Percentiles rank a stretch among this genome's conserved stretches.
Evolutionary conservation across 2,329 filamentous ascomycete genomes (phyloP).

Genomic region (Penicillium sp.): DNA sequence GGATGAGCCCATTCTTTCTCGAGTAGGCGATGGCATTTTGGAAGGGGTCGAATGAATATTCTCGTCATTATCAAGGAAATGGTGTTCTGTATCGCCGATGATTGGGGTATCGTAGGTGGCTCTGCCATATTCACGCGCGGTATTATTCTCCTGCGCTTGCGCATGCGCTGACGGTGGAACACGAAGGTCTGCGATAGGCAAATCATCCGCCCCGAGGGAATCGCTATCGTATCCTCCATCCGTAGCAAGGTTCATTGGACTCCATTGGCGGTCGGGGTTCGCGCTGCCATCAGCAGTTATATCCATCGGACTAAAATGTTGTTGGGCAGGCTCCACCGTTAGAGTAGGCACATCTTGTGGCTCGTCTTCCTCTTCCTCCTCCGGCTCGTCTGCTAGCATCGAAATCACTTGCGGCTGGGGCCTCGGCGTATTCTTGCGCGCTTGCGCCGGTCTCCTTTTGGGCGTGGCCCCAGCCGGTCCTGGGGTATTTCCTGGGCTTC

Average conservation of each 20-base stretch:
- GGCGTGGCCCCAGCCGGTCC: slow-evolving; percentile 34
- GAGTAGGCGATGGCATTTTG: slow-evolving; percentile 42
- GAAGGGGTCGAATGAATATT: slow-evolving; percentile 44
- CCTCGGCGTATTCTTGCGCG: slow-evolving; percentile 43
- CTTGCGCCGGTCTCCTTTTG: slow-evolving; percentile 46
- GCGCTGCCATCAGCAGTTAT: slow-evolving; percentile 37
- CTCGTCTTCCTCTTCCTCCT: slow-evolving; percentile 20
- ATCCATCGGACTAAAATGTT: slow-evolving; percentile 33
- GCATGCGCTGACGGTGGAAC: slow-evolving; percentile 23
- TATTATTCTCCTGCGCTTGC: slow-evolving; percentile 20
- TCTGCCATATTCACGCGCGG: slow-evolving; percentile 31
- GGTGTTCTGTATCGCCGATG: slow-evolving; percentile 37
- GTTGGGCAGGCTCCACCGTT: slow-evolving; percentile 10
- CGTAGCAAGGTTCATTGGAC: slow-evolving; percentile 26
- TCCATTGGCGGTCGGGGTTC: slow-evolving; percentile 25
- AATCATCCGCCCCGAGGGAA: slow-evolving; percentile 32
- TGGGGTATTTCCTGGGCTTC: slow-evolving; percentile 39
- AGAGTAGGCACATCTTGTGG: slow-evolving; percentile 19
- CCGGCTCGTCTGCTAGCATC: slow-evolving; percentile 26
- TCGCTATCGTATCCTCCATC: slow-evolving; percentile 29
- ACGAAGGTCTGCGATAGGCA: slow-evolving; percentile 32
- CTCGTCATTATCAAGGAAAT: slow-evolving; percentile 34
- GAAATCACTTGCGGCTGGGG: slow-evolving; percentile 23
- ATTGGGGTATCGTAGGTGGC: slow-evolving; percentile 40
- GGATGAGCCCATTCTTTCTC: slow-evolving; percentile 36